Percentiles rank a stretch among this genome's conserved stretches.
Evolutionary conservation across 441 rosid species (phyloP).

Genomic region (Brassica balearica): DNA sequence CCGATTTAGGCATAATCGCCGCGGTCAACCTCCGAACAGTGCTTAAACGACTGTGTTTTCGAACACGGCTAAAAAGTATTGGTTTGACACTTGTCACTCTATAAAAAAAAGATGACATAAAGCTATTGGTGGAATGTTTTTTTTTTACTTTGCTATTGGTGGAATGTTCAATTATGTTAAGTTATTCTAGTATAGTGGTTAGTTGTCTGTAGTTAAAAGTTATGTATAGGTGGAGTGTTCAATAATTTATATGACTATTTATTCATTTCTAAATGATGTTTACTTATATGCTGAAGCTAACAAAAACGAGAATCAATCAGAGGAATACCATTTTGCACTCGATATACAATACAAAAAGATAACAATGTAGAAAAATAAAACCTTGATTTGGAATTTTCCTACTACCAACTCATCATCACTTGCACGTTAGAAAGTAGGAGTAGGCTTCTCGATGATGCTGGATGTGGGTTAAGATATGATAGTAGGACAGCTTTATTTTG

Average conservation of each 20-base stretch:
- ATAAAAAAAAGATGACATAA: conserved; percentile 2
- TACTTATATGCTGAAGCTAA: not conserved
- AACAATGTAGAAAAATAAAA: not conserved
- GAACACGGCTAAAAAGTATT: not conserved
- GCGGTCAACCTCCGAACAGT: too few species aligned
- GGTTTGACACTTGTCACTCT: not conserved
- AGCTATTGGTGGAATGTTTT: not conserved
- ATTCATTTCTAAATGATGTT: not conserved
- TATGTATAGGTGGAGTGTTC: not conserved
- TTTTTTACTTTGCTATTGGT: not conserved
- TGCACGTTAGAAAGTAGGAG: not conserved
- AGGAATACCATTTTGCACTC: not conserved
- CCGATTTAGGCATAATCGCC: too few species aligned
- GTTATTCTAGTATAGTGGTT: conserved; percentile 1
- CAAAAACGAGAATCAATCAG: not conserved
- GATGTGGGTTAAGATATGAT: not conserved
- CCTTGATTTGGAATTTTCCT: not conserved
- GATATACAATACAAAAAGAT: too few species aligned
- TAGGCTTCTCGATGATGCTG: not conserved
- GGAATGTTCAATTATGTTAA: conserved; percentile 1
- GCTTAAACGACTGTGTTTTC: too few species aligned
- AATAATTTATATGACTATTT: not conserved
- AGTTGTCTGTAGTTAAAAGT: conserved; percentile 10
- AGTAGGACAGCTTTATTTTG: not conserved
- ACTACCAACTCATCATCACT: not conserved